These are phyloP conservation scores for Podila epicladia DNA, from an alignment of 192 early-diverging fungal species.

Conservation along the genomic window DNA sequence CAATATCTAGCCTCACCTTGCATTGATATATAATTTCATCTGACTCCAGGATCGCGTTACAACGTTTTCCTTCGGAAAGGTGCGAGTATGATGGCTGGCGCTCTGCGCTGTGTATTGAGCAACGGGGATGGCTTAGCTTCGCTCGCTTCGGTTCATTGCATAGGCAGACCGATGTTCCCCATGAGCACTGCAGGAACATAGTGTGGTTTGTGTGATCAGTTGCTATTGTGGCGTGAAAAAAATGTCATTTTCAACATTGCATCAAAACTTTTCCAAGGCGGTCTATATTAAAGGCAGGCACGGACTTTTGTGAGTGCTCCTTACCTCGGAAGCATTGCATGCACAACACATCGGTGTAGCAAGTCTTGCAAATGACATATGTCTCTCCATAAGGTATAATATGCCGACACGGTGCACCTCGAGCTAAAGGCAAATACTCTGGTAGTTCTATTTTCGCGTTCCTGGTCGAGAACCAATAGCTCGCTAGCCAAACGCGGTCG, in stretches of 20 bases:
- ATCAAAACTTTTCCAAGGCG: not conserved
- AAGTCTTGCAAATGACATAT: conserved; percentile 44
- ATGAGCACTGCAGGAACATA: conserved; percentile 46
- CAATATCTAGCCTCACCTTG: conserved; percentile 16
- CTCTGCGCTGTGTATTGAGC: conserved; percentile 31
- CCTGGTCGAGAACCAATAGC: conserved; percentile 41
- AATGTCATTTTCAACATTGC: not conserved
- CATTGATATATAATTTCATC: conserved; percentile 31
- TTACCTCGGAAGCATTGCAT: conserved; percentile 47
- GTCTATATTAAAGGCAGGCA: not conserved
- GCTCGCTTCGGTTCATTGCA: conserved; percentile 10
- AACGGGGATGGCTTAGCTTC: conserved; percentile 14
- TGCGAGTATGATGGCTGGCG: conserved; percentile 14
- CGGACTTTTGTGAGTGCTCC: not conserved
- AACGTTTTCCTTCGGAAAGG: conserved; percentile 25
- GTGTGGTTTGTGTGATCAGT: conserved; percentile 35
- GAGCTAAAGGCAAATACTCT: conserved; percentile 29
- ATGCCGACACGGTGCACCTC: conserved; percentile 33
- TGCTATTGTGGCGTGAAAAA: conserved; percentile 7
- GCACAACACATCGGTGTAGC: conserved; percentile 27
- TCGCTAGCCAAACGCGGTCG: conserved; percentile 33
- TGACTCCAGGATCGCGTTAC: conserved; percentile 10
- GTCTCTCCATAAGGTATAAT: conserved; percentile 42
- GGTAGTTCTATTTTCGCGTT: conserved; percentile 35
- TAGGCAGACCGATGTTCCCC: conserved; percentile 30